Evolutionary conservation across 1,139 yeast species (phyloP), one percentile per base, ranked within the genome.

Genomic region (Candida sp.): DNA sequence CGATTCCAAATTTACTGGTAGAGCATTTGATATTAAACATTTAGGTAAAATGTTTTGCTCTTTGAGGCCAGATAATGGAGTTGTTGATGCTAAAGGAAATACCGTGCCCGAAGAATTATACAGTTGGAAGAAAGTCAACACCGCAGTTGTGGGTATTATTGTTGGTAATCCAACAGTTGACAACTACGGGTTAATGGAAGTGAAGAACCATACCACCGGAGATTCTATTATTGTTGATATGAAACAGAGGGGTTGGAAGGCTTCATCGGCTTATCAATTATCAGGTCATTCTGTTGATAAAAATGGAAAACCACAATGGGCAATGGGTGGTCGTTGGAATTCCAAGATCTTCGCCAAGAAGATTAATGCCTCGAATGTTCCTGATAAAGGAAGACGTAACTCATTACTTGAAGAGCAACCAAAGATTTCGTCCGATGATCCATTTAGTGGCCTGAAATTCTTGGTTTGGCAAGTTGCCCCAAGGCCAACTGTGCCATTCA

Each of bases 221-320:
- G 96, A 89, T 57, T 73, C 71, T 42, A 84, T 93, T 56, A 63
- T 76, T 36, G 75, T 93, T 43, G 82, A 79, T 46, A 82, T 89
- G 75, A 93, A 90, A 60, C 90, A 91, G 46, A 77, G 97, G 51
- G 99, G 99, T 11, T 95, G 99, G 99, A 79, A 95, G 56, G 95
- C 96, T 0, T 76, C 88, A 0, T 82, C 87, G 25, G 97, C 98
- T 1, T 91, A 87, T 61, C 98, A 93, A 64, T 81, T 93, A 40
- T 81, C 82, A 45, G 99, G 99, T 43, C 83, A 81, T 37, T 88
- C 88, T 5, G 64, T 64, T 35, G 82, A 83, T 51, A 55, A 63
- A 35, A 63, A 77, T 29, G 86, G 87, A 11, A 75, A 76, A 51
- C 75, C 87, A 27, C 71, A 67, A 44, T 86, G 89, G 84, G 81